Evolutionary conservation across 2,329 filamentous ascomycete genomes (phyloP), one percentile per base, ranked within the genome.

Genomic region (Arthrinium phaeospermum): DNA sequence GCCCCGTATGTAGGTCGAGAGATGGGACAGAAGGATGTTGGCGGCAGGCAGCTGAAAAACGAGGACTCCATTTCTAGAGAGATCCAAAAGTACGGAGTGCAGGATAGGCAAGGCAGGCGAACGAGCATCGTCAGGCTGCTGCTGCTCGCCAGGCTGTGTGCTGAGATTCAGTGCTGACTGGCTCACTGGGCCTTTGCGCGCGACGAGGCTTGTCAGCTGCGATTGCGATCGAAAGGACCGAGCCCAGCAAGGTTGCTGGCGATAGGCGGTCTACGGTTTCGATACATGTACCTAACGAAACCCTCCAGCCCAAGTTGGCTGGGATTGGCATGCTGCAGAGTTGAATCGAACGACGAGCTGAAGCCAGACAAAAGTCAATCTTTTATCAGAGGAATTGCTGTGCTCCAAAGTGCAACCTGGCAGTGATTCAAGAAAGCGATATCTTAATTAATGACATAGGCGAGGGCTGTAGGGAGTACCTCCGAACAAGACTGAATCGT

Each of bases 221-320:
- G 53, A 57, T 57, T 34, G 24, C 27, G 47, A 57, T 6, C 14
- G 27, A 57, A 41, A 8, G 12, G 46, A 49, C 7, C 22, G 22
- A 49, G 46, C 46, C 46, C 46, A 19, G 51, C 49, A 53, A 53
- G 49, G 49, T 53, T 53, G 49, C 24, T 61, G 53, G 53, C 53
- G 53, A 61, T 61, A 19, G 53, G 53, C 53, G 53, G 53, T 61
- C 53, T 37, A 34, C 53, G n/a, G 16, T 61, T 61, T 61, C 53
- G 53, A 61, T 19, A 34, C 30, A 22, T 34, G 30, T 22, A 61
- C 53, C 53, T 61, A 61, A 61, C 14, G 16, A 53, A 37, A 64
- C 37, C 34, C 30, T 41, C 37, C 57, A 22, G 57, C 34, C 57
- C 57, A 64, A 41, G 34, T 24, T n/a, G 57, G 57, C 34, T 34